phyloP scores from a whole-genome alignment of 148 eudicot species.

The Fallopia convolvulus region DNA sequence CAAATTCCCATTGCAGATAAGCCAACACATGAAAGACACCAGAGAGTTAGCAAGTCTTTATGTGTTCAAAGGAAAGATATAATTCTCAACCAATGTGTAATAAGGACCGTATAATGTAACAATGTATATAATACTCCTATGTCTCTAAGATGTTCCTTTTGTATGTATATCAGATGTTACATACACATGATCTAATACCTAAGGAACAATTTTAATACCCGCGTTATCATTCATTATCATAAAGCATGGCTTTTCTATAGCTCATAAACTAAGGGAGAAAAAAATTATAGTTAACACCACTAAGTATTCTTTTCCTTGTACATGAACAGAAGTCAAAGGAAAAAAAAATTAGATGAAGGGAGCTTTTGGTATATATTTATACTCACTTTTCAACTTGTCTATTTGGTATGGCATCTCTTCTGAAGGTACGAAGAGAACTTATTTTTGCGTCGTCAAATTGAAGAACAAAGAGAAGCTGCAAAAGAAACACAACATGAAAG shows the following conservation, averaged over 20 bases:
- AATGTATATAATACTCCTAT: background rate
- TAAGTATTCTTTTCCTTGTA: background rate
- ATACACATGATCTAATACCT: background rate
- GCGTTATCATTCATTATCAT: background rate
- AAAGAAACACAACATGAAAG: background rate
- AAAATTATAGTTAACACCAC: background rate
- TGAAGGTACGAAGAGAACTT: background rate
- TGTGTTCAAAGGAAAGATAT: background rate
- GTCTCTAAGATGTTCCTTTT: background rate
- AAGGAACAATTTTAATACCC: background rate
- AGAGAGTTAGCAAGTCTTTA: background rate
- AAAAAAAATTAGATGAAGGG: background rate
- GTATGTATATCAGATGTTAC: background rate
- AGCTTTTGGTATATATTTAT: background rate
- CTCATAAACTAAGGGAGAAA: background rate
- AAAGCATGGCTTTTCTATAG: background rate
- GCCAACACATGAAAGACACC: background rate
- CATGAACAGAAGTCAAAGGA: background rate
- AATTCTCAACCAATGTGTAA: background rate
- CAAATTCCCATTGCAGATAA: background rate
- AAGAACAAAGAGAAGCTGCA: background rate
- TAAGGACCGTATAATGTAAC: background rate
- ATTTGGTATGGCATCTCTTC: background rate
- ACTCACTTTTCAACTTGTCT: conserved; percentile 5
- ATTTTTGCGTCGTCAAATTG: background rate